Evolutionary conservation across 106 monocot genomes (phyloP).

Genomic region (Dendrobium nobile): DNA sequence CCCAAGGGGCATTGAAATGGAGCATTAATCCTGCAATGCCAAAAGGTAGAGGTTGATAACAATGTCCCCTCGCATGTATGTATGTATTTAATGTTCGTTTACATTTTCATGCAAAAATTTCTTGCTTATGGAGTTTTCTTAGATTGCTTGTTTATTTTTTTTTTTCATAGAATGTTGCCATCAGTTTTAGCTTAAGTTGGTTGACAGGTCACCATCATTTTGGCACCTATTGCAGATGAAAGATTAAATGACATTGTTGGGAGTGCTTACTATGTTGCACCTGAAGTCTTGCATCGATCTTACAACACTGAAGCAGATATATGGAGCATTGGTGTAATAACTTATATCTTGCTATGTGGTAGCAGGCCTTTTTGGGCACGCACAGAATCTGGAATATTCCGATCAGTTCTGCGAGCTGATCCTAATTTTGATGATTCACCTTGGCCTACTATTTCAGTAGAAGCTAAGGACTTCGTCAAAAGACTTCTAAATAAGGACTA

Average conservation of each 20-base stretch:
- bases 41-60: too few relatives aligned
- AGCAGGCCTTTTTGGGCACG: constrained; percentile 96
- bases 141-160: background rate
- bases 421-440: constrained; percentile 83
- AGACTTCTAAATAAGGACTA: constrained; percentile 93
- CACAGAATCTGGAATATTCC: constrained; percentile 95
- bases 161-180: background rate
- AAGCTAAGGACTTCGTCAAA: constrained; percentile 88
- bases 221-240: constrained; percentile 50
- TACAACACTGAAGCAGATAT: constrained; percentile 86
- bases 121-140: background rate
- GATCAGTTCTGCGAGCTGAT: constrained; percentile 84
- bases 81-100: background rate
- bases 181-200: background rate
- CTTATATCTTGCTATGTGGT: constrained; percentile 89
- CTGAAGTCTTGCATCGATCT: constrained; percentile 89
- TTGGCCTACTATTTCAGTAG: constrained; percentile 71
- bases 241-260: constrained; percentile 95
- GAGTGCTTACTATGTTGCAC: constrained; percentile 95
- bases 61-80: too few relatives aligned
- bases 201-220: background rate
- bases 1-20: too few relatives aligned
- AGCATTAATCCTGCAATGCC: too few relatives aligned
- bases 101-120: background rate
- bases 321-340: constrained; percentile 97